A percentile compares a stretch with the other conserved stretches of the same genome.
phyloP scores from a whole-genome alignment of 441 rosid species.

The Sinapis alba region DNA sequence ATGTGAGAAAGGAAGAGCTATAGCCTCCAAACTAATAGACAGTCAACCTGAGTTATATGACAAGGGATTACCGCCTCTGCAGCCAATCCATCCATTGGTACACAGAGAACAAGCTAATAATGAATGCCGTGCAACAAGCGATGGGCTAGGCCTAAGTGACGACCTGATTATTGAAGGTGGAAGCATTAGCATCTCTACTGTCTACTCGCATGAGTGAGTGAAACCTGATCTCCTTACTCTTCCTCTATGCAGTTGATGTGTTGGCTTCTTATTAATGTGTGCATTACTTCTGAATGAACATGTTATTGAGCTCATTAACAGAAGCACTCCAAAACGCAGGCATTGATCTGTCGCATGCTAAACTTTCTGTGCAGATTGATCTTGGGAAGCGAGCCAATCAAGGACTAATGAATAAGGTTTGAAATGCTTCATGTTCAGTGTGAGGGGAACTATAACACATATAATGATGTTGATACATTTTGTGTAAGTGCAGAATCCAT shows the following conservation, averaged over 20 bases:
- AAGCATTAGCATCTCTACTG: conserved; percentile 64
- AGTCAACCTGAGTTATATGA: conserved; percentile 55
- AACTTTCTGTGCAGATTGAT: too few relatives aligned
- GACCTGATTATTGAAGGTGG: conserved; percentile 72
- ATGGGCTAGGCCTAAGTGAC: conserved; percentile 46
- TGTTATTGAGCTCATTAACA: conserved; percentile 62
- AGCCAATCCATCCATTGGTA: conserved; percentile 50
- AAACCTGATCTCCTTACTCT: background rate
- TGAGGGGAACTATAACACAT: background rate
- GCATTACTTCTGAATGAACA: conserved; percentile 34
- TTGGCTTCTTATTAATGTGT: background rate
- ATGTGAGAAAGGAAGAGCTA: conserved; percentile 51
- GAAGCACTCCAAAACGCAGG: conserved; percentile 65
- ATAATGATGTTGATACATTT: conserved; percentile 3
- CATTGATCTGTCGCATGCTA: conserved; percentile 56
- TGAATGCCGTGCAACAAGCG: conserved; percentile 57
- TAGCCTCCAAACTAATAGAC: conserved; percentile 48
- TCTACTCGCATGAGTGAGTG: conserved; percentile 46
- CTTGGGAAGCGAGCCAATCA: conserved; percentile 46
- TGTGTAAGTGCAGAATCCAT: conserved; percentile 50
- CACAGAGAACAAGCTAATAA: conserved; percentile 54
- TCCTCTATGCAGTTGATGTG: background rate
- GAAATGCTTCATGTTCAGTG: background rate
- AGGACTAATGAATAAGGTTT: conserved; percentile 45
- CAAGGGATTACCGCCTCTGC: conserved; percentile 49